These are phyloP conservation scores for Agrocybe pediades DNA, from an alignment of 768 basidiomycete species.

Conservation along the genomic window DNA sequence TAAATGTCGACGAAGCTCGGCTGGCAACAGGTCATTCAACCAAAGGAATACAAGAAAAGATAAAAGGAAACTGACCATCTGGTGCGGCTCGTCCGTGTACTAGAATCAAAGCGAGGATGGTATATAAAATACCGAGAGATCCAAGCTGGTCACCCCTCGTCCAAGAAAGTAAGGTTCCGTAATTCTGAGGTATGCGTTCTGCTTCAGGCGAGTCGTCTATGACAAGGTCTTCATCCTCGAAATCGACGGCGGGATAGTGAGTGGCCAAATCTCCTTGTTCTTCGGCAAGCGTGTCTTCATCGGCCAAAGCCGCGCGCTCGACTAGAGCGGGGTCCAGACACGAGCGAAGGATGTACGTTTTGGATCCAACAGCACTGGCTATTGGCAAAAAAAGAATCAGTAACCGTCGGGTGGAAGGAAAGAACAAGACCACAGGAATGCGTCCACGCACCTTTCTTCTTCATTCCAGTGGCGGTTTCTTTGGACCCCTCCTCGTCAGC, in stretches of 20 bases:
- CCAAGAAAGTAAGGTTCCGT: constrained; percentile 78
- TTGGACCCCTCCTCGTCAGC: constrained; percentile 45
- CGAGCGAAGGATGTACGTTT: constrained; percentile 85
- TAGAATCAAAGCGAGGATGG: constrained; percentile 83
- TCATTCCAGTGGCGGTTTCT: constrained; percentile 54
- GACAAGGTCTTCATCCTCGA: constrained; percentile 31
- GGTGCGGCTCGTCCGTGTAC: constrained; percentile 72
- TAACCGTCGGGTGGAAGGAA: background rate
- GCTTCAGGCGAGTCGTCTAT: constrained; percentile 32
- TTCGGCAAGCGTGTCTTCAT: constrained; percentile 53
- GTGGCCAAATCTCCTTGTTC: constrained; percentile 42
- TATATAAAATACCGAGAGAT: constrained; percentile 72
- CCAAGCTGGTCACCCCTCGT: constrained; percentile 67
- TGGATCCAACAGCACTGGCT: constrained; percentile 64
- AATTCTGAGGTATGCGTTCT: constrained; percentile 40
- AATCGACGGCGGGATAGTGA: constrained; percentile 24
- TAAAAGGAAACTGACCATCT: constrained; percentile 58
- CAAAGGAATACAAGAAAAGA: background rate
- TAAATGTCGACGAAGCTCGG: constrained; percentile 70
- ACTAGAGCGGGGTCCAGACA: constrained; percentile 63
- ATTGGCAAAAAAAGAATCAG: background rate
- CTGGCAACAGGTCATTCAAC: constrained; percentile 37
- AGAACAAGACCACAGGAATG: background rate
- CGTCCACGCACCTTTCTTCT: constrained; percentile 59
- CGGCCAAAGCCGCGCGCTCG: constrained; percentile 55